Base-by-base conservation (phyloP, 2,329 filamentous ascomycete species). In the Neofusicoccum parvum region DNA sequence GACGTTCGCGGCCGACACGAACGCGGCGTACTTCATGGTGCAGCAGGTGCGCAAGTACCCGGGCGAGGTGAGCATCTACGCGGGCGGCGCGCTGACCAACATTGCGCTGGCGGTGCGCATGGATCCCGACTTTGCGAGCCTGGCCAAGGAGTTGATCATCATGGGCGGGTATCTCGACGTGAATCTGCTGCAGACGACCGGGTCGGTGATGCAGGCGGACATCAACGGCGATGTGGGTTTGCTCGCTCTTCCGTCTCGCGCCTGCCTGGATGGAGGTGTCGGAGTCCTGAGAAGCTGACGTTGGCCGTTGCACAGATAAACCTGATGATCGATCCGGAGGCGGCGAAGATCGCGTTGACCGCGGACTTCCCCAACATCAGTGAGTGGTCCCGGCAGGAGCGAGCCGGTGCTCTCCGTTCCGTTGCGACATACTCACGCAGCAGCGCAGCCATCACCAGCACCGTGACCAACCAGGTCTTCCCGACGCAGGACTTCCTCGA, bases 161-260 rank as follows among this genome's bases (percentile, higher is more conserved):
- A 85, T 85, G 82, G 82, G 83, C 62, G 81, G 82, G 2, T 84
- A 82, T 68, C 69, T 84, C 23, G 82, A 85, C 69, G 72, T 76
- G 12, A 64, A 64, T 10, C 10, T 64, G 71, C 59, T 73, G 68
- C 10, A 73, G 73, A 73, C 67, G 32, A 72, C 71, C 3, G 72
- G 72, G 36, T 67, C 68, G 34, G 68, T 70, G n/a, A 66, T 72
- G 27, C 71, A 72, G 4, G 67, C 69, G 37, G 66, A 72, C 54
- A 67, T 70, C n/a, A 71, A 73, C 60, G 74, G 67, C 49, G 71
- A 64, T 27, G 62, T 54, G n/a, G 43, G 62, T n/a, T 10, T 39
- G 10, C 32, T 37, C 32, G 17, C 3, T 14, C 3, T 14, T 14
- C 6, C 7, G 12, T 11, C 23, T 23, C 23, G 23, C 23, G 23